Evolutionary conservation across 331 rosid genomes (phyloP), one percentile per base, ranked within the genome.

Genomic region (Dryas integrifolia): DNA sequence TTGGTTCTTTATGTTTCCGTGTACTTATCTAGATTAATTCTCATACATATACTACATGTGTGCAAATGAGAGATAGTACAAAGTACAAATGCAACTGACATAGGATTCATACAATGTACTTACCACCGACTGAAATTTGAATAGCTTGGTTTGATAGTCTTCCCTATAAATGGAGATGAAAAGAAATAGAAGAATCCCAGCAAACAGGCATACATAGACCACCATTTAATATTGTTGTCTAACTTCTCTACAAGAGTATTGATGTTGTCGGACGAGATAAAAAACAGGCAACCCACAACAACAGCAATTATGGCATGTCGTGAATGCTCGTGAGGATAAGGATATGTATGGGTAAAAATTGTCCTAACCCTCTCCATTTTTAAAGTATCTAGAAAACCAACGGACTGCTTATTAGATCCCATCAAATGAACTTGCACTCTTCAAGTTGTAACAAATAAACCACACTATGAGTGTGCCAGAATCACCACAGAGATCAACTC

Each of bases 221-320:
- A 95, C 96, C 97, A 95, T 78, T 95, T 95, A 74, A 92, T 59
- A 85, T 92, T 95, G 73, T 83, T 92, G 83, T 95, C 99, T 81
- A 95, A 82, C 83, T 95, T 95, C 63, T 95, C 98, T 65, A 95
- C 83, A 53, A 92, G 97, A 53, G 92, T 91, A 41, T 89, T 92
- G 70, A 91, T 88, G 81, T 95, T 95, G 85, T 95, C 99, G 6
- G 99, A 95, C 49, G 99, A 95, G 79, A 95, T 95, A 76, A 95
- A 92, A 85, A 95, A 95, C 48, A 92, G 88, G 87, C 96, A 95
- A 76, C 96, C 96, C 72, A 95, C 88, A 72, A 56, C 96, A 78
- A 95, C 97, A 58, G 99, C 99, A 64, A 95, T 95, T 58, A 95
- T 46, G n/a, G 97, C 99, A 75, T 95, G 99, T 41, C 97, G 99